phyloP scores from a whole-genome alignment of 768 basidiomycete genomes.

The Butyriboletus loyo region DNA sequence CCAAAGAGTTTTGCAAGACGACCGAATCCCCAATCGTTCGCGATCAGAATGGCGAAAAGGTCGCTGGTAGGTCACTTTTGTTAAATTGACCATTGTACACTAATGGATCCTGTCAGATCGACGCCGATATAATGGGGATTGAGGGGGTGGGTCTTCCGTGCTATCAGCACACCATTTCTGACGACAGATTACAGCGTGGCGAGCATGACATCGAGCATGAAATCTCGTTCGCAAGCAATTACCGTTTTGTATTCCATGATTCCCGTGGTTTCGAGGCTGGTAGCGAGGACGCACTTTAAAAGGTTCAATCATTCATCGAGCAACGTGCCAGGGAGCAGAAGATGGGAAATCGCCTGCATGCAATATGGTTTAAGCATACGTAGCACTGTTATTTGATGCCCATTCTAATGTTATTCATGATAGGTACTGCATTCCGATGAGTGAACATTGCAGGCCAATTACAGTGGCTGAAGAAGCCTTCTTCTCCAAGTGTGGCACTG shows the following conservation, averaged over 20 bases:
- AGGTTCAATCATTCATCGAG: conserved; percentile 33
- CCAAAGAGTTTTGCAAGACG: conserved; percentile 37
- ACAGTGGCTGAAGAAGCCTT: conserved; percentile 33
- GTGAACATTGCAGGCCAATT: conserved; percentile 18
- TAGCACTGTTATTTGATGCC: not conserved
- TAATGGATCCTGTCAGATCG: not conserved
- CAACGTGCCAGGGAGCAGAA: conserved; percentile 16
- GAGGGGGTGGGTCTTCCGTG: not conserved
- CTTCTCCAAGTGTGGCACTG: conserved; percentile 16
- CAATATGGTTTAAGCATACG: conserved; percentile 30
- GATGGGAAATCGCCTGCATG: conserved; percentile 32
- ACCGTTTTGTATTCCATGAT: conserved; percentile 40
- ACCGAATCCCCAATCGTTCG: conserved; percentile 31
- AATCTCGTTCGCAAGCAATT: conserved; percentile 28
- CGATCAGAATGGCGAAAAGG: conserved; percentile 18
- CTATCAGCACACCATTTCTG: not conserved
- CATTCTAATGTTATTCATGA: not conserved
- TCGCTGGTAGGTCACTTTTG: not conserved
- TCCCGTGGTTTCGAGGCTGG: conserved; percentile 42
- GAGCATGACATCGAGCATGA: conserved; percentile 7
- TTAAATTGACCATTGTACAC: not conserved
- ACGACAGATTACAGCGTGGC: not conserved
- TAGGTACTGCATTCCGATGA: conserved; percentile 35
- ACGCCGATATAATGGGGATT: not conserved
- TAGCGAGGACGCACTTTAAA: conserved; percentile 24